These are phyloP conservation scores for Clitopilus passeckerianus DNA, from an alignment of 768 basidiomycete species.

Conservation along the genomic window DNA sequence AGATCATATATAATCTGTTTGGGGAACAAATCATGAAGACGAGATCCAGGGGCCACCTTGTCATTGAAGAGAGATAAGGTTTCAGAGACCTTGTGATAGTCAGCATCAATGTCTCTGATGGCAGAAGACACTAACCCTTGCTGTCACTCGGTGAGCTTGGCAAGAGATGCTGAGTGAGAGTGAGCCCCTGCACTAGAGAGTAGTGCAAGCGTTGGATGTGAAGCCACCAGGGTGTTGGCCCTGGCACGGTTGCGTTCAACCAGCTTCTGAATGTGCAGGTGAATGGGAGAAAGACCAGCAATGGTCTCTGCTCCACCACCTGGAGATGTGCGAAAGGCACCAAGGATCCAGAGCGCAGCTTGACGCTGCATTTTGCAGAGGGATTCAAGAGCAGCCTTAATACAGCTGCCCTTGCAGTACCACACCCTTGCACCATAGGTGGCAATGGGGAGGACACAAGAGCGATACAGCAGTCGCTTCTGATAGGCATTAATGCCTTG, in stretches of 20 bases:
- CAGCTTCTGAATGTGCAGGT: not conserved
- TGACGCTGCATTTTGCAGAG: not conserved
- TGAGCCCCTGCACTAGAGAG: not conserved
- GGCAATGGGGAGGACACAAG: not conserved
- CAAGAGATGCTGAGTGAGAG: not conserved
- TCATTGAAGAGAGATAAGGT: too few species aligned
- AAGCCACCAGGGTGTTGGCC: not conserved
- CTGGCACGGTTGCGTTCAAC: not conserved
- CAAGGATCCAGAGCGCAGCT: not conserved
- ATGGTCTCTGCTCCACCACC: not conserved
- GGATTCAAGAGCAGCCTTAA: not conserved
- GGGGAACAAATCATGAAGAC: too few species aligned
- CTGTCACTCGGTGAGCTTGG: not conserved
- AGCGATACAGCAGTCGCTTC: not conserved
- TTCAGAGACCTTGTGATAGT: too few species aligned
- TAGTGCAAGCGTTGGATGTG: not conserved
- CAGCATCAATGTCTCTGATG: too few species aligned
- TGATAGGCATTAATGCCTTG: not conserved
- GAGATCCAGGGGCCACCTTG: too few species aligned
- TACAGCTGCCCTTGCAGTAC: not conserved
- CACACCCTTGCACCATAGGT: not conserved
- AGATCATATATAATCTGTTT: too few species aligned
- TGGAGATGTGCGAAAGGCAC: not conserved
- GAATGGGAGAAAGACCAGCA: not conserved
- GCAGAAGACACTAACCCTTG: too few species aligned